Evolutionary conservation across 192 early-diverging fungal species (phyloP), one percentile per base, ranked within the genome.

Genomic region (Phlyctochytrium planicorne): DNA sequence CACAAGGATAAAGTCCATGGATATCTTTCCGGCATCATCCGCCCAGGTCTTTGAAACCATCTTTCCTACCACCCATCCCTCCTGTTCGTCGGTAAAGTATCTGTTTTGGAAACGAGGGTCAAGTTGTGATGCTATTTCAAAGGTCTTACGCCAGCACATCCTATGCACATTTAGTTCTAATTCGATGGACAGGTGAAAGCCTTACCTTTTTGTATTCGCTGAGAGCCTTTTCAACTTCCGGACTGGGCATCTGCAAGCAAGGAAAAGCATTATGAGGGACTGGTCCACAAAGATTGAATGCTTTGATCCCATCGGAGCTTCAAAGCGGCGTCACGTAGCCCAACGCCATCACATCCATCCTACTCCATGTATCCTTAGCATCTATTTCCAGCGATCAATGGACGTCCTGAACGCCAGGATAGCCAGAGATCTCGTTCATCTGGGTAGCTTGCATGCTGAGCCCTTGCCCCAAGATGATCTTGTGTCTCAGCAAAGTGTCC

Each of bases 51-150:
- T 65, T 24, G 80, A 63, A 20, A 65, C 62, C 33, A 93, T 69
- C 16, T 82, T 69, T 47, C 84, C 94, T 64, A 89, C 85, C 61
- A 92, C 79, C 92, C 93, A 98, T 30, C 89, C 94, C 60, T 94
- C 90, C 34, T 87, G 81, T 1, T 87, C 86, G 68, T 98, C 91
- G 60, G 85, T 82, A 72, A 96, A 93, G 55, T 57, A 57, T 4
- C 12, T 25, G 55, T 57, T 50, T 50, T n/a, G n/a, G n/a, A 50
- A n/a, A 50, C n/a, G 12, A 50, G 40, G 40, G 40, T n/a, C 40
- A 50, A 50, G 40, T 14, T 50, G 12, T 50, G 40, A 50, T 14
- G 40, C n/a, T n/a, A 50, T 14, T 14, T n/a, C 10, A 50, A 50
- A n/a, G n/a, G 10, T 10, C 40, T 50, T 50, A 50, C 40, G 40